Percentiles rank a stretch among this genome's conserved stretches.
phyloP scores from a whole-genome alignment of 768 basidiomycete genomes.

The Lepiota venenata region DNA sequence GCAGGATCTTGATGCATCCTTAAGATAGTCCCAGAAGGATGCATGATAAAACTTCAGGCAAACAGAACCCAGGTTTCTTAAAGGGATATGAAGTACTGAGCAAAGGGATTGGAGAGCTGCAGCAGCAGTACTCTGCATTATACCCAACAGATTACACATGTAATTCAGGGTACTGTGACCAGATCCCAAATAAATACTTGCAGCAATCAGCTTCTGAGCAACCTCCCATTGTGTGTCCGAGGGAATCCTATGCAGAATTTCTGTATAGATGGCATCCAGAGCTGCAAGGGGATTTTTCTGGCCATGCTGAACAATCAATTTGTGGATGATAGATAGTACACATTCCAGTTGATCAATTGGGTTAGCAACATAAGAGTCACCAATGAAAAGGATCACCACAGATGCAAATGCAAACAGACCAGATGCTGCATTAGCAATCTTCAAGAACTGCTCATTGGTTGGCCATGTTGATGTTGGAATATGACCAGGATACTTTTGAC shows the following conservation, averaged over 20 bases:
- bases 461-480: conserved; percentile 18
- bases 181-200: too few species aligned
- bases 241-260: too few species aligned
- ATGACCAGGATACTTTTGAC: background rate
- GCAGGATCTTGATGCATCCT: background rate
- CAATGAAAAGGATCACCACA: conserved; percentile 18
- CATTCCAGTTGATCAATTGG: background rate
- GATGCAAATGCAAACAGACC: conserved; percentile 24
- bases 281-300: too few species aligned
- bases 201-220: too few species aligned
- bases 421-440: conserved; percentile 15
- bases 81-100: background rate
- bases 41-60: conserved; percentile 6
- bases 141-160: background rate
- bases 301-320: too few species aligned
- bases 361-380: background rate
- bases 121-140: background rate
- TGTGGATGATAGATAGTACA: too few species aligned
- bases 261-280: too few species aligned
- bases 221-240: too few species aligned
- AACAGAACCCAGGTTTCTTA: background rate
- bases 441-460: conserved; percentile 2
- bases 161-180: background rate
- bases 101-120: background rate
- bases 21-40: conserved; percentile 1